Conservation (phyloP, 2,329 filamentous ascomycete species). For the Ceratocystis colombiana region DNA sequence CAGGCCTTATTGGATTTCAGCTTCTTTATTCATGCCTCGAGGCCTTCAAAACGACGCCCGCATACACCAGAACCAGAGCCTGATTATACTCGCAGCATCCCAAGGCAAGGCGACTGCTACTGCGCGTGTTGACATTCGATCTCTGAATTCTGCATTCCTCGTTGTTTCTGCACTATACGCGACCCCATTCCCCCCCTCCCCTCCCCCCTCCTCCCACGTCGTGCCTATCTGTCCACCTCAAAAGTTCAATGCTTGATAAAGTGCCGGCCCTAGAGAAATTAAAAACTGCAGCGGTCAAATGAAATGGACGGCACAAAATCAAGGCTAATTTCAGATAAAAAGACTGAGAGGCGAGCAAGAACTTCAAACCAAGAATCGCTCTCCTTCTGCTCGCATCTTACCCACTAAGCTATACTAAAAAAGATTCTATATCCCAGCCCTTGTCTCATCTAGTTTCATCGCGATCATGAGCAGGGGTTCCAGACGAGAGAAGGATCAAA, state of each 20-base stretch:
- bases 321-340: too few species aligned
- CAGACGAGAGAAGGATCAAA: constrained; percentile 3
- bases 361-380: background rate
- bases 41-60: background rate
- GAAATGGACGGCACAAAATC: too few species aligned
- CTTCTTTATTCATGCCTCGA: background rate
- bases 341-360: background rate
- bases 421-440: background rate
- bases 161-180: background rate
- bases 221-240: background rate
- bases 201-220: background rate
- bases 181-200: background rate
- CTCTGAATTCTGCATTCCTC: background rate
- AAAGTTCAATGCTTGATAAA: background rate
- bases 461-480: constrained; percentile 5
- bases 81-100: background rate
- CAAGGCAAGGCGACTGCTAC: background rate
- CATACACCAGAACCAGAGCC: background rate
- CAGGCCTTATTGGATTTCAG: too few species aligned
- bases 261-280: background rate
- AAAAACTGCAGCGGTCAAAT: background rate
- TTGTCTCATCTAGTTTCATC: constrained; percentile 13
- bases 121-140: background rate
- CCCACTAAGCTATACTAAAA: background rate
- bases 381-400: background rate